Percentiles rank a stretch among this genome's conserved stretches.
phyloP scores from a whole-genome alignment of 768 basidiomycete genomes.

The Suillus ampliporus region DNA sequence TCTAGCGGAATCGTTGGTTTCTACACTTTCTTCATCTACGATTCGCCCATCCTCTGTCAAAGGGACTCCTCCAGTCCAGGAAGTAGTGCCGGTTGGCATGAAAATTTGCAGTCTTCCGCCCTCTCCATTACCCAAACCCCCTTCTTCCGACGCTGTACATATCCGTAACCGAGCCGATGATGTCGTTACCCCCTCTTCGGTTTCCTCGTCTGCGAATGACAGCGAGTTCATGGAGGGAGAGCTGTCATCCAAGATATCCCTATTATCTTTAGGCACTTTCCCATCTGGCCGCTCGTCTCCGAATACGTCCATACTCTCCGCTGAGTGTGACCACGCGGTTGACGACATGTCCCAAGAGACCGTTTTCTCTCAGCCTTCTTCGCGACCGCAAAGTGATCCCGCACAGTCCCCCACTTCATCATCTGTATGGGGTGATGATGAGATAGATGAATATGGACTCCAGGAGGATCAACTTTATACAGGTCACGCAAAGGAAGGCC shows the following conservation, averaged over 20 bases:
- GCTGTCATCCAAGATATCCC: slow-evolving; percentile 24
- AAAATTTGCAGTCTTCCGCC: not conserved
- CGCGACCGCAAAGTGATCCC: not conserved
- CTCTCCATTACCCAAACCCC: not conserved
- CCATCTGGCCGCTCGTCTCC: slow-evolving; percentile 28
- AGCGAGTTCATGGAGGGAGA: slow-evolving; percentile 7
- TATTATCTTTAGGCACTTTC: slow-evolving; percentile 17
- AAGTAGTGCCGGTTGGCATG: not conserved
- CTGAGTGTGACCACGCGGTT: slow-evolving; percentile 15
- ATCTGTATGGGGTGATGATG: not conserved
- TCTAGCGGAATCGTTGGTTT: not conserved
- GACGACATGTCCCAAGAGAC: not conserved
- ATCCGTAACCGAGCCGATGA: not conserved
- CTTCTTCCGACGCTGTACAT: not conserved
- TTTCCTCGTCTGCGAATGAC: not conserved
- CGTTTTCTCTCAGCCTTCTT: not conserved
- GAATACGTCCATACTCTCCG: slow-evolving; percentile 30
- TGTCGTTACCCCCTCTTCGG: not conserved
- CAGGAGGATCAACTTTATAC: not conserved
- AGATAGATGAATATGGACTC: not conserved
- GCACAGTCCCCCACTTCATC: not conserved
- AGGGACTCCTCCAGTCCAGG: not conserved
- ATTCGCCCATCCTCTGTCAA: not conserved
- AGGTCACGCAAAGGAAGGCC: not conserved
- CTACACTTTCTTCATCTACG: not conserved